phyloP scores from a whole-genome alignment of 345 rosid genomes.

The Melaleuca alternifolia region DNA sequence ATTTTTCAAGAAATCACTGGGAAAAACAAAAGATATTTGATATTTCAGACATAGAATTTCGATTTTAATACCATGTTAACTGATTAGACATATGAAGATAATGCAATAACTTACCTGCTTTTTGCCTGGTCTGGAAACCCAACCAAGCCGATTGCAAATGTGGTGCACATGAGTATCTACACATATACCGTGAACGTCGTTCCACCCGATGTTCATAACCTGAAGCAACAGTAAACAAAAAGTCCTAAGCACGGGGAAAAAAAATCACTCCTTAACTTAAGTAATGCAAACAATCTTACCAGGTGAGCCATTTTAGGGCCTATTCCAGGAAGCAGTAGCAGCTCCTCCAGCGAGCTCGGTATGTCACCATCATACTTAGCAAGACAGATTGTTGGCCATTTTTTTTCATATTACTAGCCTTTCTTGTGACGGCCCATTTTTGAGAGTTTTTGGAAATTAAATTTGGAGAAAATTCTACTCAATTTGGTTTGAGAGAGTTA shows the following conservation, averaged over 20 bases:
- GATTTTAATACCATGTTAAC: background rate
- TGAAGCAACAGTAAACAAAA: conserved; percentile 15
- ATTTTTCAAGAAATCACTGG: background rate
- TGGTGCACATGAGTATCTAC: conserved; percentile 97
- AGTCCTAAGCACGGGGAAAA: background rate
- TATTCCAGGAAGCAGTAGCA: conserved; percentile 85
- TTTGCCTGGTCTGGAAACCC: conserved; percentile 68
- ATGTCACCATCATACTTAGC: conserved; percentile 71
- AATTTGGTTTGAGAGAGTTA: too few species aligned
- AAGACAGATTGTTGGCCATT: conserved; percentile 78
- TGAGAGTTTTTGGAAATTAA: too few species aligned
- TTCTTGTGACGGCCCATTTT: too few species aligned
- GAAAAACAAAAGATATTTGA: background rate
- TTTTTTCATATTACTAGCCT: conserved; percentile 86
- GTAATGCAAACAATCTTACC: conserved; percentile 11
- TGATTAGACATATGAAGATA: background rate
- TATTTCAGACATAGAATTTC: background rate
- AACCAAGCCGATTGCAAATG: conserved; percentile 87
- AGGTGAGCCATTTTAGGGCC: conserved; percentile 80
- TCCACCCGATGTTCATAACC: conserved; percentile 92
- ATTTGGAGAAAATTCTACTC: too few species aligned
- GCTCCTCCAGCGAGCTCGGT: conserved; percentile 76
- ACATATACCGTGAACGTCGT: conserved; percentile 83
- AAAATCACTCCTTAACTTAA: background rate
- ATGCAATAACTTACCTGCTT: background rate